These are phyloP conservation scores for Ustilago tritici DNA, from an alignment of 1,284 basidiomycete genomes.

Conservation along the genomic window DNA sequence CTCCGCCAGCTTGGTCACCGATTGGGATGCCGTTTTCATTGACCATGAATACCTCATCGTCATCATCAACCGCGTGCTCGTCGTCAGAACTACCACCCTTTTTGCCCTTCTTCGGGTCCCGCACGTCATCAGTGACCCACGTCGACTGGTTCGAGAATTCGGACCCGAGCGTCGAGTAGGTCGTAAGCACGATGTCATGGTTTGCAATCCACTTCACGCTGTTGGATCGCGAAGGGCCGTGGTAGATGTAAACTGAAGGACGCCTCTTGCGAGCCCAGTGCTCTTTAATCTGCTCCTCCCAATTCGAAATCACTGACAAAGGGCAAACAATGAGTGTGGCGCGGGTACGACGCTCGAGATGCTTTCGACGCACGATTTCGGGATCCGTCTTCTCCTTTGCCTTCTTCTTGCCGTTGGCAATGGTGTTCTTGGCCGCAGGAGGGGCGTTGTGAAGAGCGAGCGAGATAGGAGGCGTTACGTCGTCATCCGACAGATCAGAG, in stretches of 20 bases:
- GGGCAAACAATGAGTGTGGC: slow-evolving; percentile 97
- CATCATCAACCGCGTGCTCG: slow-evolving; percentile 72
- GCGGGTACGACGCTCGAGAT: slow-evolving; percentile 74
- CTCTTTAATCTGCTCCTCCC: slow-evolving; percentile 97
- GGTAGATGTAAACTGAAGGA: slow-evolving; percentile 87
- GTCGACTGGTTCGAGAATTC: slow-evolving; percentile 87
- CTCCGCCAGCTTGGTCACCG: slow-evolving; percentile 26
- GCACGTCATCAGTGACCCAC: slow-evolving; percentile 50
- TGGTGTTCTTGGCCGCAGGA: slow-evolving; percentile 60
- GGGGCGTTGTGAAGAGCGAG: slow-evolving; percentile 44
- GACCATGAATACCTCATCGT: slow-evolving; percentile 74
- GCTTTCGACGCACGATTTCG: slow-evolving; percentile 49
- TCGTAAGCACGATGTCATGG: slow-evolving; percentile 97
- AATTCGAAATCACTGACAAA: slow-evolving; percentile 94
- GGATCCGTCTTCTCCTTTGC: slow-evolving; percentile 73
- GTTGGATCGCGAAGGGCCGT: slow-evolving; percentile 87
- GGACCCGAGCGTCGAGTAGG: slow-evolving; percentile 92
- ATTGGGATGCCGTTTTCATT: slow-evolving; percentile 75
- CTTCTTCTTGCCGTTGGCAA: slow-evolving; percentile 74
- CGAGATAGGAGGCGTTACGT: slow-evolving; percentile 20
- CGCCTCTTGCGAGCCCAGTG: slow-evolving; percentile 72
- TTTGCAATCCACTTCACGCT: slow-evolving; percentile 87
- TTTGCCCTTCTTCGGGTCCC: slow-evolving; percentile 33
- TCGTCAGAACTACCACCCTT: slow-evolving; percentile 24
- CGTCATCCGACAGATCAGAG: slow-evolving; percentile 20